Percentiles rank a stretch among this genome's conserved stretches.
phyloP scores from a whole-genome alignment of 2,329 filamentous ascomycete species.

The Lasiodiplodia sp. region DNA sequence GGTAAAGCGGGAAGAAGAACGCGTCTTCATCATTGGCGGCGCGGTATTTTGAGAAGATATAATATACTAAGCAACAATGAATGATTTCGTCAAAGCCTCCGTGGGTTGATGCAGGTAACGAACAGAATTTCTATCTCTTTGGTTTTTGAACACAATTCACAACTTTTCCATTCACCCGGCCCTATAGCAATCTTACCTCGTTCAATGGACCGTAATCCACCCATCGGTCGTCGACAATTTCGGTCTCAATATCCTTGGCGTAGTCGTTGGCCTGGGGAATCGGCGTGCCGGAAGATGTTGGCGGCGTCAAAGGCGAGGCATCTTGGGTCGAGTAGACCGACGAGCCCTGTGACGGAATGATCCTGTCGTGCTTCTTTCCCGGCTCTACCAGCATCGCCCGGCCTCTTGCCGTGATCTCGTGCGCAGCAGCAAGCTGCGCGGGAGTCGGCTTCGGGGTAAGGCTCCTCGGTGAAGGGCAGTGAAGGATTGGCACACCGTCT shows the following conservation, averaged over 20 bases:
- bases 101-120: not conserved
- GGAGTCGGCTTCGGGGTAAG: not conserved
- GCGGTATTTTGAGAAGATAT: constrained; percentile 66
- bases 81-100: no score
- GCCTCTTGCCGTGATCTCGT: not conserved
- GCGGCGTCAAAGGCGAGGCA: not conserved
- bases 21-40: constrained; percentile 96
- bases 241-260: constrained; percentile 13
- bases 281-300: not conserved
- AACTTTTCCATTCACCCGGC: not conserved
- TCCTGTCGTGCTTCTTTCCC: not conserved
- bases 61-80: not conserved
- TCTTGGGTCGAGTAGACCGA: constrained; percentile 2
- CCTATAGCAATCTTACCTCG: constrained; percentile 4
- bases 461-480: not conserved
- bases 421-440: not conserved
- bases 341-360: constrained; percentile 1
- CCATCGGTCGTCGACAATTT: constrained; percentile 19
- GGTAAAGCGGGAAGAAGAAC: constrained; percentile 89
- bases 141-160: not conserved
- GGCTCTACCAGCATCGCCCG: constrained; percentile 2
- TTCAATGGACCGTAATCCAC: constrained; percentile 7
- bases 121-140: not conserved
- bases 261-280: not conserved
- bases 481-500: not conserved